Conservation (phyloP, 140 eudicot species). For the Cichorium intybus region DNA sequence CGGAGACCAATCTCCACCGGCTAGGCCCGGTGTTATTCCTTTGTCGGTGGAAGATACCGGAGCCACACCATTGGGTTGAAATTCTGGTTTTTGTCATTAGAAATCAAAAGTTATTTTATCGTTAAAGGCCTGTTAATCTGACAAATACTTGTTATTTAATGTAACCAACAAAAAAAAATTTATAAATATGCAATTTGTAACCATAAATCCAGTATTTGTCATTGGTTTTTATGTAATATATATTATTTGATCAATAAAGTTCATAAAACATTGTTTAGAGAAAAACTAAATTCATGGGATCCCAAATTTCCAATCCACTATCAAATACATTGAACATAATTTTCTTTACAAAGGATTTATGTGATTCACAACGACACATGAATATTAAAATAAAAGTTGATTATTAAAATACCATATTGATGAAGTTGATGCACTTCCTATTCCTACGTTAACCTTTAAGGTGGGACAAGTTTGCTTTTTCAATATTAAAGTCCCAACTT, state of each 20-base stretch:
- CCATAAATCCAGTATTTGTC: too few relatives aligned
- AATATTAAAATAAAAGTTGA: too few relatives aligned
- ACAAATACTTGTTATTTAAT: too few relatives aligned
- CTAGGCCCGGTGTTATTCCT: constrained; percentile 36
- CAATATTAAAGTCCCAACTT: neutral
- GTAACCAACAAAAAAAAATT: too few relatives aligned
- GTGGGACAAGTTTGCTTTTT: neutral
- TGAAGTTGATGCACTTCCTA: neutral
- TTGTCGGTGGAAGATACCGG: constrained; percentile 51
- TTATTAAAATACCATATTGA: neutral
- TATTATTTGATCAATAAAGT: too few relatives aligned
- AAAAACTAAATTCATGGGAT: too few relatives aligned
- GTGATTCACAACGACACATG: too few relatives aligned
- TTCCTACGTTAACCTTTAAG: neutral
- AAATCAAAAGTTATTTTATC: neutral
- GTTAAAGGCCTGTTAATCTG: too few relatives aligned
- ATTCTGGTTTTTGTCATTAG: constrained; percentile 10
- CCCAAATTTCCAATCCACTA: neutral
- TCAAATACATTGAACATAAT: neutral
- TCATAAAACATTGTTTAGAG: too few relatives aligned
- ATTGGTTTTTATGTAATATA: too few relatives aligned
- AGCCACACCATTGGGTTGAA: constrained; percentile 48
- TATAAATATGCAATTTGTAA: too few relatives aligned
- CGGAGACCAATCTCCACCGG: constrained; percentile 42
- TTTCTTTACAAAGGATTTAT: too few relatives aligned